A percentile compares a stretch with the other conserved stretches of the same genome.
Conservation (phyloP, 2,329 filamentous ascomycete species). For the Aspergillus sp. region DNA sequence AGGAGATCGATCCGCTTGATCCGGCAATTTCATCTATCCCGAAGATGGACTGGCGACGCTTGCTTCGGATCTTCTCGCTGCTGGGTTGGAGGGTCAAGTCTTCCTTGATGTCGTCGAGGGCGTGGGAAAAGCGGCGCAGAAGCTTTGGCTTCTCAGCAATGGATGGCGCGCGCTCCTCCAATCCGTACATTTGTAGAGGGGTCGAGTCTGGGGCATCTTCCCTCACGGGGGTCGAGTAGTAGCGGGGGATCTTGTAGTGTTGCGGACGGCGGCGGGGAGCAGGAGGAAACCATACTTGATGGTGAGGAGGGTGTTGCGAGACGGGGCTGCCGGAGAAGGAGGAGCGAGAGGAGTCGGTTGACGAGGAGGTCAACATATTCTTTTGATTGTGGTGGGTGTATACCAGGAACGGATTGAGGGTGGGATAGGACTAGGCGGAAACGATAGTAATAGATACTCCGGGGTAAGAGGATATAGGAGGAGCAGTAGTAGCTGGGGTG, state of each 20-base stretch:
- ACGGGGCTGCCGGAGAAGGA: slow-evolving; percentile 29
- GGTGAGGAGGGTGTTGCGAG: slow-evolving; percentile 29
- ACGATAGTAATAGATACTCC: background rate
- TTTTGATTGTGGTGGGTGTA: background rate
- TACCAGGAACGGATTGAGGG: background rate
- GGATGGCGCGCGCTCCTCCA: slow-evolving; percentile 37
- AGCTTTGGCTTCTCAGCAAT: slow-evolving; percentile 32
- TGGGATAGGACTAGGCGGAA: background rate
- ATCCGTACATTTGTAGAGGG: slow-evolving; percentile 35
- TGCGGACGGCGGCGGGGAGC: slow-evolving; percentile 25
- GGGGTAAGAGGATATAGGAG: background rate
- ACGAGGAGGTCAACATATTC: slow-evolving; percentile 30
- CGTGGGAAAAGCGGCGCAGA: slow-evolving; percentile 36
- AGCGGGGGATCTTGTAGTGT: slow-evolving; percentile 32
- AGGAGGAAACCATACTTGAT: slow-evolving; percentile 28
- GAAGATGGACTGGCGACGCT: slow-evolving; percentile 32
- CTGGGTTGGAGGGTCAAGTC: slow-evolving; percentile 30
- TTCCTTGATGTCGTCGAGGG: slow-evolving; percentile 39
- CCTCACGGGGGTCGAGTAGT: slow-evolving; percentile 37
- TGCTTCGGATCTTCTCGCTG: slow-evolving; percentile 27
- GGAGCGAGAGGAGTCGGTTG: slow-evolving; percentile 31
- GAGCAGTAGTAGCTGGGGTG: background rate
- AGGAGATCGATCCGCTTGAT: slow-evolving; percentile 12
- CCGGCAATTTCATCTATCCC: slow-evolving; percentile 13
- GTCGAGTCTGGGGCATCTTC: slow-evolving; percentile 31